A percentile compares a stretch with the other conserved stretches of the same genome.
phyloP scores from a whole-genome alignment of 345 rosid species.

The Populus alba region DNA sequence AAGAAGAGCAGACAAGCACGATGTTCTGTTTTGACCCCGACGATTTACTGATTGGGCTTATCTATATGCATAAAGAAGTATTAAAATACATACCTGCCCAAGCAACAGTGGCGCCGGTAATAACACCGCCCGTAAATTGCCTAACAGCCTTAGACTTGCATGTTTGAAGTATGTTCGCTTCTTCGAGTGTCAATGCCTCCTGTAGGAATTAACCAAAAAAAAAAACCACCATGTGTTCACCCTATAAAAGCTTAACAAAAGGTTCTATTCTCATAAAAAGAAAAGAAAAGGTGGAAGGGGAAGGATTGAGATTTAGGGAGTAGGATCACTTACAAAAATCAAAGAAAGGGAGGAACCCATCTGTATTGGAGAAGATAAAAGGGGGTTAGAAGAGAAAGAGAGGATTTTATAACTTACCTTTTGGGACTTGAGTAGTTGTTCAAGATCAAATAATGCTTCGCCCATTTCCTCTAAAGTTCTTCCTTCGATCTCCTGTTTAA shows the following conservation, averaged over 20 bases:
- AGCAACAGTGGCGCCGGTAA: constrained; percentile 27
- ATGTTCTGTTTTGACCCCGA: background rate
- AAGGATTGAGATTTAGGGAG: background rate
- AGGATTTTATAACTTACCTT: constrained; percentile 26
- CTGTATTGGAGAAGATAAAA: background rate
- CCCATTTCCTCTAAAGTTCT: constrained; percentile 32
- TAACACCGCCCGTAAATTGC: constrained; percentile 20
- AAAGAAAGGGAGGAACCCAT: background rate
- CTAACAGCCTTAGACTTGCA: constrained; percentile 34
- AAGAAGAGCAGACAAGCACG: background rate
- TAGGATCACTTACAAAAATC: background rate
- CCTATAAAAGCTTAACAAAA: background rate
- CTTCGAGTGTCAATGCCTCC: constrained; percentile 42
- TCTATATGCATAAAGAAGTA: background rate
- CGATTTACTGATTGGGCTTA: background rate
- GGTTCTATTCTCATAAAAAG: background rate
- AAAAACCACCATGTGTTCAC: background rate
- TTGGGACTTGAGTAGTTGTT: constrained; percentile 28
- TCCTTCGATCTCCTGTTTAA: constrained; percentile 6
- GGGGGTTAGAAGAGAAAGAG: background rate
- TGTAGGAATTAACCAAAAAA: constrained; percentile 4
- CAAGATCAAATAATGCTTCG: constrained; percentile 38
- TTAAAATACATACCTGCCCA: constrained; percentile 36
- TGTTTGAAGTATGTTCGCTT: constrained; percentile 26
- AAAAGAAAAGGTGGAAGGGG: background rate